phyloP scores from a whole-genome alignment of 306 rosid genomes.

The Trifolium subterraneum region DNA sequence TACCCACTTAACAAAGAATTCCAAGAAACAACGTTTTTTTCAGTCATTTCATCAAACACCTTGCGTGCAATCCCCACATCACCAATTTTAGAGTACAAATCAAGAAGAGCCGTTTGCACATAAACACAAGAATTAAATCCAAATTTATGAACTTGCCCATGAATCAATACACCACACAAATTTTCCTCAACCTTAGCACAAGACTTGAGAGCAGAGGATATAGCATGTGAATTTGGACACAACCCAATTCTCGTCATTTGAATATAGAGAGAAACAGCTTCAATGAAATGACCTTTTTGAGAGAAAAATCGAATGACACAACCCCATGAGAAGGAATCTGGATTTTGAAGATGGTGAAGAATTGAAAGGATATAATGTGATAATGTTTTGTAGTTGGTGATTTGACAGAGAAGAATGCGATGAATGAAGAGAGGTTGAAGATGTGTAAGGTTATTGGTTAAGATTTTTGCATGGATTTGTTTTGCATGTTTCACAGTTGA shows the following conservation, averaged over 20 bases:
- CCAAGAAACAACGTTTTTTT: slow-evolving; percentile 81
- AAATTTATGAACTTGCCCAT: slow-evolving; percentile 63
- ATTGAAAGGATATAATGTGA: slow-evolving; percentile 52
- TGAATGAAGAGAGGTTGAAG: slow-evolving; percentile 57
- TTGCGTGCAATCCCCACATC: slow-evolving; percentile 55
- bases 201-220: slow-evolving; percentile 77
- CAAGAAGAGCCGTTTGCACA: slow-evolving; percentile 72
- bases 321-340: slow-evolving; percentile 72
- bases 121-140: slow-evolving; percentile 67
- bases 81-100: slow-evolving; percentile 63
- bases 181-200: slow-evolving; percentile 54
- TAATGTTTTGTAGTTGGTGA: slow-evolving; percentile 44
- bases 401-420: slow-evolving; percentile 54
- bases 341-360: slow-evolving; percentile 55
- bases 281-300: slow-evolving; percentile 60
- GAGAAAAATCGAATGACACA: slow-evolving; percentile 74
- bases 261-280: slow-evolving; percentile 63
- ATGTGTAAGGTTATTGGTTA: slow-evolving; percentile 47
- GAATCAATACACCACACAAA: slow-evolving; percentile 57
- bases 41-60: slow-evolving; percentile 68
- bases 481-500: slow-evolving; percentile 56
- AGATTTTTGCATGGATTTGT: slow-evolving; percentile 63
- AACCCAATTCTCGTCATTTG: slow-evolving; percentile 67
- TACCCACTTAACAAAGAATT: slow-evolving; percentile 71
- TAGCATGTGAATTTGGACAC: slow-evolving; percentile 59